phyloP scores from a whole-genome alignment of 164 flowering plant genomes.

The Akebia trifoliata region DNA sequence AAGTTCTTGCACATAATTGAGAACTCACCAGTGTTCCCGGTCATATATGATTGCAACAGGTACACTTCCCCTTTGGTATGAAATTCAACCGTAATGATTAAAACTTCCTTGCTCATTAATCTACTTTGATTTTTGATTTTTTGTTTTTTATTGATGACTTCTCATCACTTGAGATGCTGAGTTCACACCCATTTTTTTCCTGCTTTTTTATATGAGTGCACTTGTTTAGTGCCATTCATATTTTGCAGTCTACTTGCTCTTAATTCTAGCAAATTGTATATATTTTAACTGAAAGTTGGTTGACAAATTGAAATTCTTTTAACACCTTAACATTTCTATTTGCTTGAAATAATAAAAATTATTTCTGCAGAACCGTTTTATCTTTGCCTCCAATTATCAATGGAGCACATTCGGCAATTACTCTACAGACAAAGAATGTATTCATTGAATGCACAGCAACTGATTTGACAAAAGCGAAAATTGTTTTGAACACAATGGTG shows the following conservation, averaged over 20 bases:
- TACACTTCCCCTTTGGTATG: slow-evolving; percentile 14
- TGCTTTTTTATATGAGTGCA: too few relatives aligned
- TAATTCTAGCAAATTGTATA: too few relatives aligned
- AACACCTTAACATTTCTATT: background rate
- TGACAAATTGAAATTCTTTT: too few relatives aligned
- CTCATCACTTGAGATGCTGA: too few relatives aligned
- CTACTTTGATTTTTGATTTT: too few relatives aligned
- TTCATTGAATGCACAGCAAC: slow-evolving; percentile 96
- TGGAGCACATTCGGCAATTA: slow-evolving; percentile 93
- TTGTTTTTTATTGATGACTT: too few relatives aligned
- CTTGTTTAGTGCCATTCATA: too few relatives aligned
- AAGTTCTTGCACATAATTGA: slow-evolving; percentile 93
- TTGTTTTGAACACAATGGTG: slow-evolving; percentile 94
- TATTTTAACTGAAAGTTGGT: too few relatives aligned
- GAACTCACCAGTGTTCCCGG: slow-evolving; percentile 79
- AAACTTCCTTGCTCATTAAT: too few relatives aligned
- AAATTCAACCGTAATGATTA: background rate
- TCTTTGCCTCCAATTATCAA: slow-evolving; percentile 94
- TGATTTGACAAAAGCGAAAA: slow-evolving; percentile 88
- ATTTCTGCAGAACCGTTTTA: slow-evolving; percentile 72
- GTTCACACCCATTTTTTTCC: too few relatives aligned
- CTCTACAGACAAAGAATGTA: slow-evolving; percentile 77
- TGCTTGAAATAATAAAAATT: background rate
- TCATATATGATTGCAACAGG: slow-evolving; percentile 80
- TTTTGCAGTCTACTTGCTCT: too few relatives aligned